Percentiles rank a stretch among this genome's conserved stretches.
Conservation (phyloP, 257 asterid genomes). For the Forsythia suspensa region DNA sequence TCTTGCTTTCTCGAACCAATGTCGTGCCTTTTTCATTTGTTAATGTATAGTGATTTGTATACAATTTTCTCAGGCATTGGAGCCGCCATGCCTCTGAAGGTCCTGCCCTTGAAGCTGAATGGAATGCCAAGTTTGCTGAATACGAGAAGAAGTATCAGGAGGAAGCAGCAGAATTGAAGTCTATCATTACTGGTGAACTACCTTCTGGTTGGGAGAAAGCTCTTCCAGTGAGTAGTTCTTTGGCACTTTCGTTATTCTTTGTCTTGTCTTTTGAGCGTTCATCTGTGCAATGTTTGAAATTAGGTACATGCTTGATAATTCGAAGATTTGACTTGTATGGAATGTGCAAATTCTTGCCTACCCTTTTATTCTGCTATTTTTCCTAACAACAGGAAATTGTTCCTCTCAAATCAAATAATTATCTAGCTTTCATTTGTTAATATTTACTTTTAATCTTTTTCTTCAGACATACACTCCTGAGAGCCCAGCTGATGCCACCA, state of each 20-base stretch:
- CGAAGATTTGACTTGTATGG: neutral
- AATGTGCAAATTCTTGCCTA: neutral
- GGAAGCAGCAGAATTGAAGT: constrained; percentile 68
- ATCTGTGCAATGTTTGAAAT: neutral
- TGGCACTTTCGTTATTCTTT: neutral
- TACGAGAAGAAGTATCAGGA: constrained; percentile 70
- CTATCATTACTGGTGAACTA: constrained; percentile 51
- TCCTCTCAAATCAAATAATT: neutral
- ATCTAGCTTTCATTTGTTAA: neutral
- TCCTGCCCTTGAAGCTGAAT: constrained; percentile 73
- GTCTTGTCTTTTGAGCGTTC: neutral
- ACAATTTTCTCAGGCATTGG: constrained; percentile 58
- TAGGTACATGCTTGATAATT: neutral
- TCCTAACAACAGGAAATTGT: neutral
- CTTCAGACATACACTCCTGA: constrained; percentile 66
- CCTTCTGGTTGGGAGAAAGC: constrained; percentile 83
- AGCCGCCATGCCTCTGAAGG: constrained; percentile 63
- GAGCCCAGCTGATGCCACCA: constrained; percentile 67
- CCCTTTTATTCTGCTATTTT: neutral
- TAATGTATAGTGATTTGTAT: constrained; percentile 15
- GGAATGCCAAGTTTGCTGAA: constrained; percentile 75
- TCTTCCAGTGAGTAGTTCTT: constrained; percentile 58
- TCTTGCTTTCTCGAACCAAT: constrained; percentile 4
- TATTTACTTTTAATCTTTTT: constrained; percentile 5
- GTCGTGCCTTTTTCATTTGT: neutral